phyloP scores from a whole-genome alignment of 1,284 basidiomycete genomes.

The Melampsora americana region DNA sequence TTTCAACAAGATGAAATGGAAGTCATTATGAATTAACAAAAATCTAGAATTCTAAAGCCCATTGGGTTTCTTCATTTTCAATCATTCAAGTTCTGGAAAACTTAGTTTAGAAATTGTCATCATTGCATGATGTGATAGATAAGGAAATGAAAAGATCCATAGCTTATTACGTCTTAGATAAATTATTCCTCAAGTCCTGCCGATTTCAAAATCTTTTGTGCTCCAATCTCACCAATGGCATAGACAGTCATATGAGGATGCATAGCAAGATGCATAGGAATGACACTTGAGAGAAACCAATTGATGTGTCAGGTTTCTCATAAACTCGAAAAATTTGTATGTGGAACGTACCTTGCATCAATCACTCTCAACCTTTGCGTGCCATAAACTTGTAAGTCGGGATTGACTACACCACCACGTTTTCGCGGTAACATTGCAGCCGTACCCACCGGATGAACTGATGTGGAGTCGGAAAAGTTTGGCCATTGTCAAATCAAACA shows the following conservation, averaged over 20 bases:
- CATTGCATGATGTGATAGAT: too few species aligned
- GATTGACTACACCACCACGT: conserved; percentile 57
- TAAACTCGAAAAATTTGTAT: background rate
- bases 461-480: too few species aligned
- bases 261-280: conserved; percentile 1
- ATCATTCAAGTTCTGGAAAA: too few species aligned
- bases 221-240: background rate
- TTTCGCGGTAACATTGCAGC: conserved; percentile 57
- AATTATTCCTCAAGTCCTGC: too few species aligned
- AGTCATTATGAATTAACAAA: too few species aligned
- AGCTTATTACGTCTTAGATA: too few species aligned
- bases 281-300: background rate
- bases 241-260: conserved; percentile 1
- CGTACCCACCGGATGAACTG: conserved; percentile 54
- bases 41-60: too few species aligned
- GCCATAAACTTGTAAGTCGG: conserved; percentile 68
- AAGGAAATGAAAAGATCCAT: too few species aligned
- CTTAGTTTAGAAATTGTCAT: too few species aligned
- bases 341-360: conserved; percentile 48
- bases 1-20: too few species aligned
- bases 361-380: conserved; percentile 64
- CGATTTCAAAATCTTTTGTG: background rate
- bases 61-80: too few species aligned
- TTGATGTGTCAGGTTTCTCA: background rate
- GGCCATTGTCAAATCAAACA: too few species aligned